phyloP scores from a whole-genome alignment of 805 yeast species.

The Pichia scutulata region DNA sequence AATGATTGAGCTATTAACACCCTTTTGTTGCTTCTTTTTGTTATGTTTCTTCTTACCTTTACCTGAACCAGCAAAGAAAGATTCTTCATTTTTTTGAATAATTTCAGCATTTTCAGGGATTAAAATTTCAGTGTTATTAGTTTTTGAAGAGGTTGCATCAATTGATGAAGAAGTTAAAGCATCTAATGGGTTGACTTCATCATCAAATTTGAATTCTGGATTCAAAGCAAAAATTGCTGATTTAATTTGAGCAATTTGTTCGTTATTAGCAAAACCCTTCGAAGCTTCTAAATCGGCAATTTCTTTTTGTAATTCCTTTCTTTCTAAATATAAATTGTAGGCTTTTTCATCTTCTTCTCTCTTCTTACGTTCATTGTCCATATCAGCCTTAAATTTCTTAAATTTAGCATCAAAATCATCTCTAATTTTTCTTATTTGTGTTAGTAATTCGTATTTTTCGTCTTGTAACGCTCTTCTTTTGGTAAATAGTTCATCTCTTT shows the following conservation, averaged over 20 bases:
- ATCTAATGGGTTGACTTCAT: constrained; percentile 16
- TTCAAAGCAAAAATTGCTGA: constrained; percentile 67
- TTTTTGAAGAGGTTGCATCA: constrained; percentile 6
- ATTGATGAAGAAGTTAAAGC: constrained; percentile 12
- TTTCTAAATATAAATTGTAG: constrained; percentile 42
- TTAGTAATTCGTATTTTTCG: constrained; percentile 62
- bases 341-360: constrained; percentile 63
- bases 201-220: constrained; percentile 63
- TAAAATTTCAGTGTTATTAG: constrained; percentile 42
- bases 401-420: constrained; percentile 69
- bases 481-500: constrained; percentile 55
- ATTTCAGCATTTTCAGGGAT: constrained; percentile 59
- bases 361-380: constrained; percentile 62
- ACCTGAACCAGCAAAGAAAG: constrained; percentile 45
- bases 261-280: constrained; percentile 70
- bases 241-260: constrained; percentile 72
- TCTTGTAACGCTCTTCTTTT: constrained; percentile 61
- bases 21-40: constrained; percentile 38
- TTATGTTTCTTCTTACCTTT: constrained; percentile 36
- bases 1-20: constrained; percentile 74
- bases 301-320: constrained; percentile 41
- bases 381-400: constrained; percentile 57
- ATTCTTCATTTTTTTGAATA: constrained; percentile 51
- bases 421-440: constrained; percentile 60
- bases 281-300: constrained; percentile 69